phyloP scores from a whole-genome alignment of 2,329 filamentous ascomycete genomes.

The Talaromyces sp. region DNA sequence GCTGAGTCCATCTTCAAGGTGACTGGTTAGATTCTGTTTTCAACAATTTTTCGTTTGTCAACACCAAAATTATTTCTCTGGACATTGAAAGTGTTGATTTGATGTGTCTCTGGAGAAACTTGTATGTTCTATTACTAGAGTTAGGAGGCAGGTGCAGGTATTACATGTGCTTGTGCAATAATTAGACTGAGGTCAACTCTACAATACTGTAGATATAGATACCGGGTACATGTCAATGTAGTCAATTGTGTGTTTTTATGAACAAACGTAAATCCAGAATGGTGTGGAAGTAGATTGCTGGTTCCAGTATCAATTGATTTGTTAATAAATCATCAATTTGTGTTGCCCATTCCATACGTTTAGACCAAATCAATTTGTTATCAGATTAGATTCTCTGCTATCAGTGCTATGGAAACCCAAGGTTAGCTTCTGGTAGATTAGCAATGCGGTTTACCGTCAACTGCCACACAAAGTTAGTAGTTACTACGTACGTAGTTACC shows the following conservation, averaged over 20 bases:
- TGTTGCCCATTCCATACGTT: no score
- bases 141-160: background rate
- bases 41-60: background rate
- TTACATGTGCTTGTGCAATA: background rate
- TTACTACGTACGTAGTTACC: no score
- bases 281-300: no score
- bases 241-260: no score
- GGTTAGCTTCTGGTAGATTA: background rate
- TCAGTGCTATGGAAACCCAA: background rate
- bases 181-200: background rate
- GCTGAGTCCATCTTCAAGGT: constrained; percentile 49
- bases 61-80: background rate
- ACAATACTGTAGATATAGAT: background rate
- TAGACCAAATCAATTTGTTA: no score
- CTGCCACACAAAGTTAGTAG: background rate
- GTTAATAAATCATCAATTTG: no score
- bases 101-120: background rate
- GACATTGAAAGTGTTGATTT: background rate
- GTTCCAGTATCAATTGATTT: no score
- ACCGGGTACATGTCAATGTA: background rate
- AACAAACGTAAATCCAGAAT: no score
- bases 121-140: background rate
- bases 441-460: no score
- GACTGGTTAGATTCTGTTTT: constrained; percentile 34
- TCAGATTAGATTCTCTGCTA: background rate